A percentile compares a stretch with the other conserved stretches of the same genome.
Conservation (phyloP, 2,329 filamentous ascomycete genomes). For the Dactylellina drechsleri region DNA sequence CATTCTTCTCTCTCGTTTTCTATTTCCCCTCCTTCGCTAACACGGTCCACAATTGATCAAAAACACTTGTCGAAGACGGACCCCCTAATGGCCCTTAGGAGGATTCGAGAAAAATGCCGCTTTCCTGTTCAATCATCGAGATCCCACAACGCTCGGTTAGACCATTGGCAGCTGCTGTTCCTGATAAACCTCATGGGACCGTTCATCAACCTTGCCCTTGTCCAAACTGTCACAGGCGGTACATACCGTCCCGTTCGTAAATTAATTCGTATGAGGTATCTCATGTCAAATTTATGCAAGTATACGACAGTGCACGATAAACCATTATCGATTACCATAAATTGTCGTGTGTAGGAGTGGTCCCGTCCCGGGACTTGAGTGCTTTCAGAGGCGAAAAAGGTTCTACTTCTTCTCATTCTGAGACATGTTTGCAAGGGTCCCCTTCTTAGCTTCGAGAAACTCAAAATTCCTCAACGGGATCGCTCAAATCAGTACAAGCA, state of each 20-base stretch:
- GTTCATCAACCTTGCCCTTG: not conserved
- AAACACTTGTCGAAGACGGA: not conserved
- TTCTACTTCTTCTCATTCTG: slow-evolving; percentile 1
- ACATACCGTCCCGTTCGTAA: slow-evolving; percentile 2
- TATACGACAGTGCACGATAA: slow-evolving; percentile 4
- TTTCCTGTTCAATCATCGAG: slow-evolving; percentile 18
- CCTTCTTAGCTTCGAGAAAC: not conserved
- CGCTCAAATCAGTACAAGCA: no score
- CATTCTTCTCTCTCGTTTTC: not conserved
- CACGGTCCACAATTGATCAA: no score
- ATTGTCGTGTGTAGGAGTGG: not conserved
- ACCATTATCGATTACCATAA: not conserved
- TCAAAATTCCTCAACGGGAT: no score
- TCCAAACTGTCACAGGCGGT: slow-evolving; percentile 5
- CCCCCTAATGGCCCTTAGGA: not conserved
- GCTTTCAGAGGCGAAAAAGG: not conserved
- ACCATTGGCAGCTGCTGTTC: slow-evolving; percentile 31
- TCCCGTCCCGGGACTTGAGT: not conserved
- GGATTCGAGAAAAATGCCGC: slow-evolving; percentile 21
- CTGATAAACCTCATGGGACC: slow-evolving; percentile 10
- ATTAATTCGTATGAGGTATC: not conserved
- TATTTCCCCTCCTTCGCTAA: not conserved
- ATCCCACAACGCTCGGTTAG: slow-evolving; percentile 5
- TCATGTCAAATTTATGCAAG: slow-evolving; percentile 12
- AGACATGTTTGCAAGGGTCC: not conserved